Base-by-base conservation (phyloP, 2,329 filamentous ascomycete genomes). In the Verticillium alfalfae region DNA sequence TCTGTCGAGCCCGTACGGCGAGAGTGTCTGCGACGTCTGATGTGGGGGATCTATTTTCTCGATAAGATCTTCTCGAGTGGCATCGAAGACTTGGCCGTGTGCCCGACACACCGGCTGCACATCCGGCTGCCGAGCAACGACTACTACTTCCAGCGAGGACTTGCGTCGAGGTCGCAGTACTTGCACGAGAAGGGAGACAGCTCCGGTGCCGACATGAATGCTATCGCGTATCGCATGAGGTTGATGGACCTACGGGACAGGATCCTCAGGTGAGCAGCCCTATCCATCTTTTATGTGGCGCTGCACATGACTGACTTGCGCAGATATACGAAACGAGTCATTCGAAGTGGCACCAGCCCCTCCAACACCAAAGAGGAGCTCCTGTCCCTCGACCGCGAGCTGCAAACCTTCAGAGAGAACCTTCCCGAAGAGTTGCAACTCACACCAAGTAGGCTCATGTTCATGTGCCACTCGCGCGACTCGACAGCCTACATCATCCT, bases 31-130 rank as follows among this genome's bases (percentile, higher is more conserved):
- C 66, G 71, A 3, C 65, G 70, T 0, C 34, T 69, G 3, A 69
- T 71, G 60, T 73, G 71, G 71, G 64, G 68, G 0, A 66, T 71
- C 1, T 72, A 67, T 13, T 15, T 34, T 0, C 55, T 68, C 0
- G 71, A 73, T 18, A 66, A 66, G 8, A 4, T 68, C 0, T 67
- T 72, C 12, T 71, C 64, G 0, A 70, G 71, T 0, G 70, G 71
- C 0, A 69, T 72, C 13, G 67, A 72, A 9, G 71, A 73, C 36
- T 34, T 73, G 15, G 65, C 68, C 1, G 66, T 72, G 2, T 71
- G 70, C 34, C 70, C 68, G 0, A 63, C 64, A 0, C 60, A 67
- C 2, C 60, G 68, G 6, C 67, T 72, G 45, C 67, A 70, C 15
- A 64, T 71, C 4, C 62, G 68, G 0, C 39, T 71, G 1, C 70